These are phyloP conservation scores for Amanita subjunquillea DNA, from an alignment of 768 basidiomycete species.

Conservation along the genomic window DNA sequence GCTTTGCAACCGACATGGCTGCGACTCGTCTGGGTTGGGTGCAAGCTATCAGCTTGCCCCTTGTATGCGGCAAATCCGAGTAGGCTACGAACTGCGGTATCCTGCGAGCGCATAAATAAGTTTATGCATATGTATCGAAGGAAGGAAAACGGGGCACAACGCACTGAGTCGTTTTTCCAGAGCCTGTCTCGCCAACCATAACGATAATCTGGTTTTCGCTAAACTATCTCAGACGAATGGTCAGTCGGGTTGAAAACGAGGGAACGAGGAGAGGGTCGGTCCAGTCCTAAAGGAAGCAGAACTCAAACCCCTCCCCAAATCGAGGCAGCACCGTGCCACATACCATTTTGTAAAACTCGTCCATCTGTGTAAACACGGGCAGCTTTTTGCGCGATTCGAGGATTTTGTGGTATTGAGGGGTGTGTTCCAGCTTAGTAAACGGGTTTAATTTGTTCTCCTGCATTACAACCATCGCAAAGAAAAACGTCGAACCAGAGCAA, in stretches of 20 bases:
- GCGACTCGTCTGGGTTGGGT: constrained; percentile 96
- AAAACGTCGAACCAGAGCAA: background rate
- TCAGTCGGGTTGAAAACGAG: constrained; percentile 12
- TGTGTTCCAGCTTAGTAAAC: constrained; percentile 75
- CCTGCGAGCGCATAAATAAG: constrained; percentile 27
- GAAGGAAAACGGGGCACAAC: constrained; percentile 16
- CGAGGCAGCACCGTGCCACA: constrained; percentile 23
- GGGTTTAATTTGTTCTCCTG: constrained; percentile 80
- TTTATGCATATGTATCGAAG: background rate
- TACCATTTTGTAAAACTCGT: constrained; percentile 84
- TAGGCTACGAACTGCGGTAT: constrained; percentile 96
- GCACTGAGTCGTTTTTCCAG: constrained; percentile 93
- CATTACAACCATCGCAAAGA: background rate
- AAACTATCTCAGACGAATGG: constrained; percentile 34
- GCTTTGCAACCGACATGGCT: constrained; percentile 96
- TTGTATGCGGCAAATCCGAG: constrained; percentile 85
- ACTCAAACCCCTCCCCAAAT: constrained; percentile 33
- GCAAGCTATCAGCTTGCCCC: constrained; percentile 88
- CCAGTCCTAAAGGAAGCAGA: constrained; percentile 31
- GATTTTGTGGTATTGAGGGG: constrained; percentile 78
- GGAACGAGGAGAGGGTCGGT: constrained; percentile 22
- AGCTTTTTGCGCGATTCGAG: constrained; percentile 77
- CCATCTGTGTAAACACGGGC: constrained; percentile 89
- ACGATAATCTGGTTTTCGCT: constrained; percentile 75
- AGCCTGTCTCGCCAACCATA: constrained; percentile 91